A percentile compares a stretch with the other conserved stretches of the same genome.
Conservation (phyloP, 2,329 filamentous ascomycete species). For the Harringtonia lauricola region DNA sequence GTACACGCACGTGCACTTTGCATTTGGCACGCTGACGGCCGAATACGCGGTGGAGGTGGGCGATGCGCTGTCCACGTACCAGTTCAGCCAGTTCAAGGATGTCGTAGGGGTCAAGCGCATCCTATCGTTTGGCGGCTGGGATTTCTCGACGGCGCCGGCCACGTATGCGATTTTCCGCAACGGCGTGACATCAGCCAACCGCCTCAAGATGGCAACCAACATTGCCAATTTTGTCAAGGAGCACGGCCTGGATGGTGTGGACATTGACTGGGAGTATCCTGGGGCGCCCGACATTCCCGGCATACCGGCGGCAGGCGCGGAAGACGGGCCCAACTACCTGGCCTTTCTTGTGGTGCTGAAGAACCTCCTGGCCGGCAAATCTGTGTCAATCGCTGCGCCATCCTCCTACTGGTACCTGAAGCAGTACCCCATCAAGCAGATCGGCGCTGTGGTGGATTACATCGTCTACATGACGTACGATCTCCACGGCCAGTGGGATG, state of each 20-base stretch:
- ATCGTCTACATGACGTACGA: constrained; percentile 25
- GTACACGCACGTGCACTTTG: constrained; percentile 21
- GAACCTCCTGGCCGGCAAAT: constrained; percentile 7
- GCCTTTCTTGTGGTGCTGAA: constrained; percentile 16
- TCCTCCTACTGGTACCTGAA: constrained; percentile 22
- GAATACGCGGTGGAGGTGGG: constrained; percentile 10
- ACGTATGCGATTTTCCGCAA: constrained; percentile 25
- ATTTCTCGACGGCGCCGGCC: constrained; percentile 23
- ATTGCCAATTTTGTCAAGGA: constrained; percentile 6
- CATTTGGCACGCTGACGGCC: constrained; percentile 18
- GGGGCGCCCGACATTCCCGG: constrained; percentile 14
- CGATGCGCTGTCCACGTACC: constrained; percentile 8
- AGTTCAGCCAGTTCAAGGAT: constrained; percentile 19
- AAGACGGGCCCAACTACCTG: constrained; percentile 24
- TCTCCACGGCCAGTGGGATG: constrained; percentile 28
- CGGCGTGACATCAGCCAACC: constrained; percentile 7
- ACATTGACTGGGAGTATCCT: constrained; percentile 10
- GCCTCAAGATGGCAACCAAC: constrained; percentile 4
- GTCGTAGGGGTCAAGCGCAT: constrained; percentile 22
- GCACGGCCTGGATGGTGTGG: constrained; percentile 6
- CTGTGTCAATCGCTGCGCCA: constrained; percentile 17
- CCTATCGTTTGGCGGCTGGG: constrained; percentile 33
- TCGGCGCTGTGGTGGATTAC: constrained; percentile 19
- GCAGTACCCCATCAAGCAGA: constrained; percentile 18
- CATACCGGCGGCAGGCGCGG: constrained; percentile 17